phyloP scores from a whole-genome alignment of 441 rosid genomes.

The Populus hybrid region DNA sequence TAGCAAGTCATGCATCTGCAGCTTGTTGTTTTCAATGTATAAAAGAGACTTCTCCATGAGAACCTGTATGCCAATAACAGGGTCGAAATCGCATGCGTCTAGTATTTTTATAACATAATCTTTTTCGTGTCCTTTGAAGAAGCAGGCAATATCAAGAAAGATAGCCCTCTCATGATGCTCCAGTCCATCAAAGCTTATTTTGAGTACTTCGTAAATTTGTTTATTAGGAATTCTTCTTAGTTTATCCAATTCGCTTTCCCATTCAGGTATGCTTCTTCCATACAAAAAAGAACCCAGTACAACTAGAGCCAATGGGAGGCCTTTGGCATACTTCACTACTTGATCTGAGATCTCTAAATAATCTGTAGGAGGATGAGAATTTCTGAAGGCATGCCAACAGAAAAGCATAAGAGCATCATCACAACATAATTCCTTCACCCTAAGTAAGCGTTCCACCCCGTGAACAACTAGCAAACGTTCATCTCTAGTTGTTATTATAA shows the following conservation, averaged over 20 bases:
- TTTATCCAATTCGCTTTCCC: conserved; percentile 20
- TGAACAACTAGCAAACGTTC: conserved; percentile 8
- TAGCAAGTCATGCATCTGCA: conserved; percentile 25
- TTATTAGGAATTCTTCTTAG: conserved; percentile 11
- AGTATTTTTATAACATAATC: conserved; percentile 18
- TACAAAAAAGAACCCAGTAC: conserved; percentile 23
- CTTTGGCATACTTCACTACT: conserved; percentile 14
- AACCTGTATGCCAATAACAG: conserved; percentile 17
- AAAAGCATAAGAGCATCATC: conserved; percentile 23
- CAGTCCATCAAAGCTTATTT: conserved; percentile 18
- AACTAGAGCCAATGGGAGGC: conserved; percentile 23
- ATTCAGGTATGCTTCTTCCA: conserved; percentile 13
- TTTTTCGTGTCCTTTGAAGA: conserved; percentile 26
- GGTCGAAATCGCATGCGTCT: conserved; percentile 18
- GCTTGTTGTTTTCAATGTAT: conserved; percentile 10
- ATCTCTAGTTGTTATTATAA: conserved; percentile 22
- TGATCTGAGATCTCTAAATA: conserved; percentile 4
- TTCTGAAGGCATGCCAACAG: conserved; percentile 20
- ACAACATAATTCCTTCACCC: conserved; percentile 5
- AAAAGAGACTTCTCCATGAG: conserved; percentile 22
- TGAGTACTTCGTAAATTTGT: conserved; percentile 8
- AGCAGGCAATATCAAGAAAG: conserved; percentile 35
- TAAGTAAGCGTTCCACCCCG: background rate
- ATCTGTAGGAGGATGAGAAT: conserved; percentile 1
- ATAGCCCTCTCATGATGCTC: conserved; percentile 16